Conservation (phyloP, 1,284 basidiomycete genomes). For the Apiotrichum veenhuisii region DNA sequence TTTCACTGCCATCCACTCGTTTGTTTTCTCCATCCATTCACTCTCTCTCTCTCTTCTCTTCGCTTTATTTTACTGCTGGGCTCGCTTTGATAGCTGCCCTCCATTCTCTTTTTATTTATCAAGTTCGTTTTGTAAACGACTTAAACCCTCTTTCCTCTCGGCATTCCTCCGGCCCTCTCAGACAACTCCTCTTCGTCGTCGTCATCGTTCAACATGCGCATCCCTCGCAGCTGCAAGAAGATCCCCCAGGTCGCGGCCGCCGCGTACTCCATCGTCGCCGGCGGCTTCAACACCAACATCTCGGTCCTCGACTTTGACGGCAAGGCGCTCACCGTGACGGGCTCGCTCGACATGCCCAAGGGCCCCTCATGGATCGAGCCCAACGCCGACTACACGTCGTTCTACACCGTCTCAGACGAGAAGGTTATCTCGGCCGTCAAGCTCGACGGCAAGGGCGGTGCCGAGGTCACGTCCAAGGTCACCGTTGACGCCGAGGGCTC, state of each 20-base stretch:
- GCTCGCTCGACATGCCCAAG: conserved; percentile 5
- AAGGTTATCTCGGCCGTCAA: conserved; percentile 10
- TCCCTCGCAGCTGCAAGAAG: not conserved
- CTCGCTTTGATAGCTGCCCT: too few relatives aligned
- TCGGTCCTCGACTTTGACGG: conserved; percentile 33
- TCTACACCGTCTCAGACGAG: conserved; percentile 38
- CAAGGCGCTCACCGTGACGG: not conserved
- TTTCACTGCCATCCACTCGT: too few relatives aligned
- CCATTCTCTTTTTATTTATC: too few relatives aligned
- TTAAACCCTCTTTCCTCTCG: not conserved
- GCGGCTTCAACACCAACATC: conserved; percentile 32
- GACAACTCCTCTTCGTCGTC: not conserved
- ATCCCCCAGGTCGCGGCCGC: not conserved
- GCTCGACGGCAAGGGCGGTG: conserved; percentile 7
- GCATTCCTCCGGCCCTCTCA: not conserved
- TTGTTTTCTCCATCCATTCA: too few relatives aligned
- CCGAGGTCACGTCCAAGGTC: not conserved
- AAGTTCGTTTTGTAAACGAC: too few relatives aligned
- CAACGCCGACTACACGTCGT: conserved; percentile 5
- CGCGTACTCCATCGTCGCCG: conserved; percentile 32
- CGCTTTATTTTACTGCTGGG: too few relatives aligned
- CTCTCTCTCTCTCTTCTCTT: too few relatives aligned
- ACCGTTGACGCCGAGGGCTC: not conserved
- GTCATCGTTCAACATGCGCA: not conserved
- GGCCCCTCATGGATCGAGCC: conserved; percentile 38